Evolutionary conservation across 352 stramenopile genomes (phyloP).

Genomic region (Globisporangium perplexum): DNA sequence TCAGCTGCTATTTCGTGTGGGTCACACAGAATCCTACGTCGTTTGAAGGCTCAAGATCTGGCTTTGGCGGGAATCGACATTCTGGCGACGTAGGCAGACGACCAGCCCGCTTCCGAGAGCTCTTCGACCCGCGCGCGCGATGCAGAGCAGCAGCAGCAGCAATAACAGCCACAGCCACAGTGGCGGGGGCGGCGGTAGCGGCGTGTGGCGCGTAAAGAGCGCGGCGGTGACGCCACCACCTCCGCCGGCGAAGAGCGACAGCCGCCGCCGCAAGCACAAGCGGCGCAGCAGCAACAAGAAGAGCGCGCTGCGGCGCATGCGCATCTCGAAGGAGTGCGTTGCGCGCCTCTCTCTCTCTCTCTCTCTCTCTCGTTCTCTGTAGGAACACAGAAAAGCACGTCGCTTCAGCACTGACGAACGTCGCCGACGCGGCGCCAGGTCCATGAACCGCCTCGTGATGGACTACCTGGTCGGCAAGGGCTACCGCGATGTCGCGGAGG

Average conservation of each 20-base stretch:
- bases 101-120: no score
- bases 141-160: constrained; percentile 4
- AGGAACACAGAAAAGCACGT: no score
- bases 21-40: background rate
- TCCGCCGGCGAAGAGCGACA: constrained; percentile 13
- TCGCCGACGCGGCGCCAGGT: constrained; percentile 19
- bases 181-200: background rate
- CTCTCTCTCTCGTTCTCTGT: no score
- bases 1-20: background rate
- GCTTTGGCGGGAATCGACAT: constrained; percentile 4
- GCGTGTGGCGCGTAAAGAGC: constrained; percentile 9
- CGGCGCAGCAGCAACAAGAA: constrained; percentile 17
- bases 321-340: constrained; percentile 65
- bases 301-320: constrained; percentile 34
- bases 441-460: constrained; percentile 78
- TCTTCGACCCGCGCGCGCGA: background rate
- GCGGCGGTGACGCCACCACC: background rate
- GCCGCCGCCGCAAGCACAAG: constrained; percentile 10
- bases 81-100: no score
- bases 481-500: constrained; percentile 69
- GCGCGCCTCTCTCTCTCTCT: no score
- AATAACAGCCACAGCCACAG: no score
- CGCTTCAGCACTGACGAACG: background rate
- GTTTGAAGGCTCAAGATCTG: constrained; percentile 3
- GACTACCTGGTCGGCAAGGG: constrained; percentile 79